These are phyloP conservation scores for Lepraria neglecta DNA, from an alignment of 495 filamentous ascomycete species.

Conservation along the genomic window DNA sequence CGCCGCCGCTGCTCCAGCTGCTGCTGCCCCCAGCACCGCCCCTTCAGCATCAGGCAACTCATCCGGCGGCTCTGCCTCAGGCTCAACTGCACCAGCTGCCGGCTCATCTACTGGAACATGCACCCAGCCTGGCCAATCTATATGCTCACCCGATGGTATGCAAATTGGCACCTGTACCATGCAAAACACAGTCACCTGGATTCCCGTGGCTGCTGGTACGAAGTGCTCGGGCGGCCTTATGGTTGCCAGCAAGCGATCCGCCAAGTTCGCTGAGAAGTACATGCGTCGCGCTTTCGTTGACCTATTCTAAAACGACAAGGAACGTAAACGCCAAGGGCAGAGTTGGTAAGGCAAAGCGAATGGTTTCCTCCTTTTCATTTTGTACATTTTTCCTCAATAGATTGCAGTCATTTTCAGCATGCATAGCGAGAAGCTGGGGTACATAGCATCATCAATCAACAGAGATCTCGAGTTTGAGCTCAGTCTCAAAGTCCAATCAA, in stretches of 20 bases:
- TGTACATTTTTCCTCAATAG: no score
- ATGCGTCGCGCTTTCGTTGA: not conserved
- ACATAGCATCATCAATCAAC: no score
- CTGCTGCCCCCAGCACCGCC: constrained; percentile 9
- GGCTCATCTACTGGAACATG: constrained; percentile 19
- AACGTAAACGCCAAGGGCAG: no score
- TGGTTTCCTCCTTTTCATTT: no score
- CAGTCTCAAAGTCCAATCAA: no score
- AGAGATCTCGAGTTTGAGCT: no score
- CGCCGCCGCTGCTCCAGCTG: not conserved
- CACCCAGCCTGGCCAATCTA: constrained; percentile 17
- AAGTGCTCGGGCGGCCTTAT: constrained; percentile 22
- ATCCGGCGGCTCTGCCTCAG: not conserved
- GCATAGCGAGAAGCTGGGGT: no score
- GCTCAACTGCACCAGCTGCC: constrained; percentile 13
- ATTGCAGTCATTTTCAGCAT: no score
- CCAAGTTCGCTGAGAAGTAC: constrained; percentile 14
- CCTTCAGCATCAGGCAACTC: constrained; percentile 6
- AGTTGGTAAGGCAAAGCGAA: no score
- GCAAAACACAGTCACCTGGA: constrained; percentile 22
- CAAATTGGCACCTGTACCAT: constrained; percentile 27
- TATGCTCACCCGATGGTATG: constrained; percentile 28
- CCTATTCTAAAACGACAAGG: no score
- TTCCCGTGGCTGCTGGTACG: constrained; percentile 26
- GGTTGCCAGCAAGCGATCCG: constrained; percentile 19